A percentile compares a stretch with the other conserved stretches of the same genome.
Conservation (phyloP, 176 grass and related monocot species). For the Carex parvula region DNA sequence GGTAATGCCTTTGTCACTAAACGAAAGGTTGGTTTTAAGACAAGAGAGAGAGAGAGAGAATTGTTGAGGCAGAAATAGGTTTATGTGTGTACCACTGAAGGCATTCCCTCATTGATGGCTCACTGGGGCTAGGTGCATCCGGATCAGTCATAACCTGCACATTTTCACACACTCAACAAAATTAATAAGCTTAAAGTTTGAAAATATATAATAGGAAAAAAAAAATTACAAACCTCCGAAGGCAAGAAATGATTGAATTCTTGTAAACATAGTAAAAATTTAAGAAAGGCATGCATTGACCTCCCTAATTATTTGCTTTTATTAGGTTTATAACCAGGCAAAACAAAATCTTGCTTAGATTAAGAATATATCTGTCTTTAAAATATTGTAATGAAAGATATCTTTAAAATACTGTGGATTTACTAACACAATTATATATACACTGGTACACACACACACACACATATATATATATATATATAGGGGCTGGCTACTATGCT, state of each 20-base stretch:
- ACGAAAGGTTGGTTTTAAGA: too few relatives aligned
- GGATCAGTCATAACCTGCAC: constrained; percentile 81
- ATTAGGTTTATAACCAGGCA: too few relatives aligned
- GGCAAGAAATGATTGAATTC: too few relatives aligned
- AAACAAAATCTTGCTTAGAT: too few relatives aligned
- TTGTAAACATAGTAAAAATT: too few relatives aligned
- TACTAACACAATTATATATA: not conserved
- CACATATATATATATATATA: too few relatives aligned
- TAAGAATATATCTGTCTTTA: not conserved
- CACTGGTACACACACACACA: too few relatives aligned
- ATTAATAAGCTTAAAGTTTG: not conserved
- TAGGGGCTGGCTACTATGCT: too few relatives aligned
- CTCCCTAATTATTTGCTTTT: too few relatives aligned
- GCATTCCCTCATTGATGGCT: constrained; percentile 67
- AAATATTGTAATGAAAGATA: not conserved
- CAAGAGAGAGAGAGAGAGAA: not conserved
- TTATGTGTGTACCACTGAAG: constrained; percentile 48
- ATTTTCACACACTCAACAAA: not conserved
- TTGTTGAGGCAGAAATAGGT: not conserved
- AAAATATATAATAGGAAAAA: not conserved
- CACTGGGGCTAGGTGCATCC: constrained; percentile 82
- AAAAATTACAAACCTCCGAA: not conserved
- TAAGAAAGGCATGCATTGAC: too few relatives aligned
- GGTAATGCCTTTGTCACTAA: too few relatives aligned
- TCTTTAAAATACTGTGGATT: not conserved